Evolutionary conservation across 106 monocot species (phyloP), one percentile per base, ranked within the genome.

Genomic region (Platanthera zijinensis): DNA sequence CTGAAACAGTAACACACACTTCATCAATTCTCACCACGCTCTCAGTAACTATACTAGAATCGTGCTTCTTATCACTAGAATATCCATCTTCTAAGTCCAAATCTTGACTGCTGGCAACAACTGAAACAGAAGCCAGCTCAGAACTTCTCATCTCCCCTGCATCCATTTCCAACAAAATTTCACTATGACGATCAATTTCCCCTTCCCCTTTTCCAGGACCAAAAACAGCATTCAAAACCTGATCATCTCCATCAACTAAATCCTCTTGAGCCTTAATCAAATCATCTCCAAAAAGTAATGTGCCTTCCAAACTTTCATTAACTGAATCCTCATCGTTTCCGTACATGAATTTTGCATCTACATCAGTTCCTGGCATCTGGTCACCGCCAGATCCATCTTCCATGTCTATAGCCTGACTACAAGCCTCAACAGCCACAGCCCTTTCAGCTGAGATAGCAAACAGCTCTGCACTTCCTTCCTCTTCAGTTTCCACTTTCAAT

Each of bases 301-400:
- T 47, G 15, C 70, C 48, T 70, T 70, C 18, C 70, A 46, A 46
- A 46, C 69, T 69, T 69, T 48, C 48, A 72, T 18, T 51, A 72
- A 22, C 21, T 19, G 50, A 51, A 72, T 11, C 72, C n/a, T n/a
- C 70, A 71, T 17, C 48, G 39, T 22, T 67, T 67, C 32, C 67
- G 1, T 32, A 22, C 67, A 13, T 30, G 12, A 12, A 25, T 30
- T 67, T 30, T 71, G 70, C 70, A 71, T 71, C 17, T 48, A 71
- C 13, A 71, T 17, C 7, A 72, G 21, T 72, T 50, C 72, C 51
- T 25, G 17, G 50, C 10, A 10, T 72, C 51, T 25, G 10, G 51
- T 51, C 72, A 72, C 7, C 50, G 51, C 6, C 19, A 72, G 15
- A 46, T 72, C 18, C 50, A 50, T 46, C 46, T 51, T 72, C 19